Conservation (phyloP, 208 protist species). For the Trypanosomatidae sp. region DNA sequence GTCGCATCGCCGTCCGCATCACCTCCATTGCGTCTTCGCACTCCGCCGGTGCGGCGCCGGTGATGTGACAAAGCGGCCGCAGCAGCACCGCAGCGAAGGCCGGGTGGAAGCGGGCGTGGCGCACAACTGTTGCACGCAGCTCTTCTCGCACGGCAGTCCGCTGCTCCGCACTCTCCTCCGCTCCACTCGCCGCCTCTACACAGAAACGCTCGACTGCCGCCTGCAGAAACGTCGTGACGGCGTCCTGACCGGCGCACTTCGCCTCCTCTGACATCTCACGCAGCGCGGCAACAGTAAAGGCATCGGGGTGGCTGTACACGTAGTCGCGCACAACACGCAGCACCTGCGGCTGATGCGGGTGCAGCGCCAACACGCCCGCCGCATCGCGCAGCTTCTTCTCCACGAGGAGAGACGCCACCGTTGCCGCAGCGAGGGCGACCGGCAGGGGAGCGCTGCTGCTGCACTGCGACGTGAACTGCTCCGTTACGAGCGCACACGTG, state of each 20-base stretch:
- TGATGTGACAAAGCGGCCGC: conserved; percentile 48
- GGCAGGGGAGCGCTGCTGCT: conserved; percentile 50
- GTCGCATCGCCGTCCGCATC: conserved; percentile 41
- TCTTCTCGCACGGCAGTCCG: conserved; percentile 16
- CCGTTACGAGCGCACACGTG: conserved; percentile 5
- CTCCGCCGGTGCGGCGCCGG: conserved; percentile 15
- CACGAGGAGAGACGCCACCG: conserved; percentile 29
- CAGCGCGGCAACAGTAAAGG: conserved; percentile 24
- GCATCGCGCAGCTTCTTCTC: conserved; percentile 32
- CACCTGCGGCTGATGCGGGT: conserved; percentile 33
- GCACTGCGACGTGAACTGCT: conserved; percentile 20
- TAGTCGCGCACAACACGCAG: conserved; percentile 21
- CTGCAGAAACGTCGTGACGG: conserved; percentile 33
- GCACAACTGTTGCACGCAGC: conserved; percentile 36
- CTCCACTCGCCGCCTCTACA: not conserved
- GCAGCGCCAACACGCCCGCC: conserved; percentile 35
- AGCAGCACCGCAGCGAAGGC: conserved; percentile 36
- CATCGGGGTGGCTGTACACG: conserved; percentile 9
- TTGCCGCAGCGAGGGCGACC: conserved; percentile 39
- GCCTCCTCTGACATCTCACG: conserved; percentile 30
- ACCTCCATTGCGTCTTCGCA: conserved; percentile 39
- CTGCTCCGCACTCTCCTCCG: not conserved
- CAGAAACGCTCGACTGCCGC: conserved; percentile 21
- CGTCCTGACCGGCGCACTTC: conserved; percentile 20
- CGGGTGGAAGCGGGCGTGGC: conserved; percentile 49